Evolutionary conservation across 2,329 filamentous ascomycete species (phyloP), one percentile per base, ranked within the genome.

Genomic region (Colletotrichum nymphaeae): DNA sequence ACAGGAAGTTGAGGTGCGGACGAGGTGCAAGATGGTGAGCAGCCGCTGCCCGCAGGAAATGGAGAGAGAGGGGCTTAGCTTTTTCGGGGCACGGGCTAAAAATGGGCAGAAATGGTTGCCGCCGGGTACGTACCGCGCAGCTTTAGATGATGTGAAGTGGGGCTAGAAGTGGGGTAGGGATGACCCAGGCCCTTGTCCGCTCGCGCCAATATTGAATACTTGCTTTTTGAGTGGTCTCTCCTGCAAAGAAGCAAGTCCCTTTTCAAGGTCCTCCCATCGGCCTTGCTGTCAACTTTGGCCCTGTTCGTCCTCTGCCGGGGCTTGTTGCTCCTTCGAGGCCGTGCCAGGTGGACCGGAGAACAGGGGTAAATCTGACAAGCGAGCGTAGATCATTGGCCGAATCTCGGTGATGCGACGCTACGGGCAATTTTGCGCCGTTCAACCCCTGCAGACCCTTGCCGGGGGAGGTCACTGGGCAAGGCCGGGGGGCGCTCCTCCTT

Each of bases 311-410:
- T 42, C 49, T 32, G 65, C 37, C 30, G 58, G 64, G 69, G 58
- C 69, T 69, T 63, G 65, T 63, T 68, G 58, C 69, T 69, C 65
- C 69, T 64, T 69, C 35, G 5, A 58, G 69, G 57, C 37, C 57
- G 19, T 32, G 30, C 32, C 35, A 7, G 32, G 57, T 57, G 64
- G 58, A 8, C 3, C 8, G 3, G n/a, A 6, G 16, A 5, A 46
- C 69, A 72, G 52, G 69, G 58, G 52, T 9, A n/a, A 30, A 58
- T 58, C 53, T 46, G 22, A 30, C 56, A 72, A 69, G 66, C 53
- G 69, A 63, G 52, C 5, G 37, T 5, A 12, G 28, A 24, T 30
- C 37, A 72, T 72, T 72, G 65, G 69, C 58, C 32, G 4, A 52
- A 30, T 30, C 32, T 58, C 14, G 9, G 11, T 7, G 28, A 16